Conservation (phyloP, 2,329 filamentous ascomycete species). For the Stagonosporopsis tanaceti region DNA sequence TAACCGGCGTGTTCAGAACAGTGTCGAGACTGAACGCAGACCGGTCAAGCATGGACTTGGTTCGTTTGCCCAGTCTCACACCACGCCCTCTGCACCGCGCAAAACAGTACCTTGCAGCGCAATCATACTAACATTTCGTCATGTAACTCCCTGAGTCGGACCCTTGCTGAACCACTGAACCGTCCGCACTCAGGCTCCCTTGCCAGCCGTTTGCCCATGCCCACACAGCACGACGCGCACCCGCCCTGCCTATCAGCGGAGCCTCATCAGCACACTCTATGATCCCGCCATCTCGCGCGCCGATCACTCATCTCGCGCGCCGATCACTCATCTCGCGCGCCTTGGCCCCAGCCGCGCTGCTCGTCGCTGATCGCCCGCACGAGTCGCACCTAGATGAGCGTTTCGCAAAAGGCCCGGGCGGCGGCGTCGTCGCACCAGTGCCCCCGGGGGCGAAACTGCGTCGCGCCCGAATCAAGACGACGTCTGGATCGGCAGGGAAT, state of each 20-base stretch:
- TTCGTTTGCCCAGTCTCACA: conserved; percentile 1
- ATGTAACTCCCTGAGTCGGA: conserved; percentile 6
- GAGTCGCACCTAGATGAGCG: conserved; percentile 10
- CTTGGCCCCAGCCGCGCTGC: not conserved
- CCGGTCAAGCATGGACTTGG: not conserved
- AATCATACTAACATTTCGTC: conserved; percentile 4
- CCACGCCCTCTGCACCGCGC: not conserved
- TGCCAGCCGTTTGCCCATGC: not conserved
- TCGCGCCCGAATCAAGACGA: conserved; percentile 3
- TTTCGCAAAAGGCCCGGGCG: conserved; percentile 19
- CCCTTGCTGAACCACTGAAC: conserved; percentile 15
- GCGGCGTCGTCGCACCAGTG: conserved; percentile 16
- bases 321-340: conserved; percentile 5
- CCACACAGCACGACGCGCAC: conserved; percentile 1
- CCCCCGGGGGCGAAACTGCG: conserved; percentile 10
- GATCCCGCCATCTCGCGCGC: not conserved
- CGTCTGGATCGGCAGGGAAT: conserved; percentile 12
- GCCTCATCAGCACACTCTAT: conserved; percentile 9
- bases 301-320: conserved; percentile 5
- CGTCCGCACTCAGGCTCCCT: conserved; percentile 18
- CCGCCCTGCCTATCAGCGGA: conserved; percentile 22
- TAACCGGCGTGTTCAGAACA: not conserved
- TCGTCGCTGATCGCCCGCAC: conserved; percentile 14
- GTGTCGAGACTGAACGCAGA: not conserved
- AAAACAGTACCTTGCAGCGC: not conserved